Conservation (phyloP, 768 basidiomycete genomes). For the Lyophyllum atratum region DNA sequence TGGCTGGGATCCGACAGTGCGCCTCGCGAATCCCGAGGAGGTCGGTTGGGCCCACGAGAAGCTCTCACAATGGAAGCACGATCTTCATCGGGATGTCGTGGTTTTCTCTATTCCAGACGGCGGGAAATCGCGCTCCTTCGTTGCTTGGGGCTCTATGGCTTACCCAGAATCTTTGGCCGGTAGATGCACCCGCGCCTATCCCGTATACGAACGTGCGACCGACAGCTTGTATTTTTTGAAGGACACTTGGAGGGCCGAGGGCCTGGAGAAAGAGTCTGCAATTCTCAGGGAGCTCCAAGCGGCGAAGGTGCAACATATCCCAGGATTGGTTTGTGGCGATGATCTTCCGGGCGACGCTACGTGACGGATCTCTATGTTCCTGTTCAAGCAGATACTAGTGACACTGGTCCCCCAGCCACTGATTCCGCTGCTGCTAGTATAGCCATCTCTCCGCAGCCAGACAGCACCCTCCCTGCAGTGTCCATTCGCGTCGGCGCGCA, state of each 20-base stretch:
- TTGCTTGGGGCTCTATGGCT: constrained; percentile 16
- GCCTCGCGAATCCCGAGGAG: constrained; percentile 10
- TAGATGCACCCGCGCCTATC: constrained; percentile 17
- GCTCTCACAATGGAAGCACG: constrained; percentile 2
- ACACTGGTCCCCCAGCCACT: neutral
- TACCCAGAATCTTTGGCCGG: constrained; percentile 15
- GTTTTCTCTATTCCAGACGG: constrained; percentile 11
- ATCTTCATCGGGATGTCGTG: neutral
- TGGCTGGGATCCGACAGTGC: constrained; percentile 29
- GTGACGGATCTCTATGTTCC: constrained; percentile 10
- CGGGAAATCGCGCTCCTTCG: neutral
- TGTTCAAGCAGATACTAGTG: neutral
- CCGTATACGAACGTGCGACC: constrained; percentile 14
- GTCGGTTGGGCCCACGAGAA: neutral
- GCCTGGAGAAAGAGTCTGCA: constrained; percentile 15
- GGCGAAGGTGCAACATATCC: constrained; percentile 21
- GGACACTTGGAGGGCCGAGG: constrained; percentile 25
- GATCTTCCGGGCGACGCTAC: constrained; percentile 26
- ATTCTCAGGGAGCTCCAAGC: constrained; percentile 18
- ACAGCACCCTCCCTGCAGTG: neutral
- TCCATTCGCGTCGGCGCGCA: too few species aligned
- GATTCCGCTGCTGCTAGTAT: neutral
- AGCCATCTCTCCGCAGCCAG: too few species aligned
- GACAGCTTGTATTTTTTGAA: constrained; percentile 22
- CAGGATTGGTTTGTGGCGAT: constrained; percentile 27